Base-by-base conservation (phyloP, 1,139 yeast species). In the Diutina neorugosa region DNA sequence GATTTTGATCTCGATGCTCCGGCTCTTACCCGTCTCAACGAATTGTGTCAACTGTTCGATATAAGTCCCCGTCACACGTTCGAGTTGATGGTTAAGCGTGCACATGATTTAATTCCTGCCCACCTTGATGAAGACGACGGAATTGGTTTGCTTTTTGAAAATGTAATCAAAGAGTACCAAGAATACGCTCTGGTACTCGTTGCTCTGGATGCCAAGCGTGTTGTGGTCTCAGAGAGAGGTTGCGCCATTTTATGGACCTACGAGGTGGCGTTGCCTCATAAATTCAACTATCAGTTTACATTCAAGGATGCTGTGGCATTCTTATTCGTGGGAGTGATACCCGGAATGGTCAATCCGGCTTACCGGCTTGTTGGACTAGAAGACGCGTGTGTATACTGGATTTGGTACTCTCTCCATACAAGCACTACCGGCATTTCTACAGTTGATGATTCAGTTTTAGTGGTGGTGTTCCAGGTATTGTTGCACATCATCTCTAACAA, bases 1-100 rank as follows among this genome's bases (percentile, higher is more conserved):
- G 62, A 60, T n/a, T 58, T 51, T 55, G 54, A 54, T 25, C 55
- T 62, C n/a, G 61, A 58, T 3, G 53, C 59, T 16, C 59, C 61
- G 0, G 65, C 67, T 2, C 56, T 73, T 23, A 74, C 73, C 42
- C 69, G 90, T 53, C 61, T 80, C n/a, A 67, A 71, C 42, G 80
- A 78, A 56, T 69, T 86, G 58, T 73, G 83, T 1, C 62, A 70
- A 49, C 80, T 90, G 16, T 78, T 73, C 65, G 97, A 90, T 64
- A 62, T 89, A 53, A 80, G 83, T 53, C 66, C 82, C 40, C 65
- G 67, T 11, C 63, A 62, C 1, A 65, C 66, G 41, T 77, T 86
- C 55, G 59, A 62, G 4, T 63, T 70, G 20, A 16, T 19, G 31
- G 43, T 34, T 7, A 21, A 25, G n/a, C n/a, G 31, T 4, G 43